Conservation (phyloP, 2,329 filamentous ascomycete genomes). For the Anthostomella pinea region DNA sequence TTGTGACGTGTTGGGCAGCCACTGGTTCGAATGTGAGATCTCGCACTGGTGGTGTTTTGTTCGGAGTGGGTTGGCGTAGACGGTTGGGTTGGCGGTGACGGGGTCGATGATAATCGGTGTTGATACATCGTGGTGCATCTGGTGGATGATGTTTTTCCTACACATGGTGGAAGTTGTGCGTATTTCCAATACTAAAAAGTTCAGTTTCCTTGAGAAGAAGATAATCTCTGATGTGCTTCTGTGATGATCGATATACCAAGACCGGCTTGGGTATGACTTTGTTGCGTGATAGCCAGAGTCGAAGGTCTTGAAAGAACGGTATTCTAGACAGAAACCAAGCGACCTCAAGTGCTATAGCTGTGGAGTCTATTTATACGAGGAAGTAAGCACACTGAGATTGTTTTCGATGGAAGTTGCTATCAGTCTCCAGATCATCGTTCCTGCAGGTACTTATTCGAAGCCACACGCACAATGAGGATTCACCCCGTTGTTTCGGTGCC, state of each 20-base stretch:
- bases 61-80: conserved; percentile 19
- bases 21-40: conserved; percentile 2
- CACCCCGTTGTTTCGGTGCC: too few relatives aligned
- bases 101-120: conserved; percentile 19
- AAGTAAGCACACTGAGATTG: too few relatives aligned
- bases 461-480: too few relatives aligned
- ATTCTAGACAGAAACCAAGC: too few relatives aligned
- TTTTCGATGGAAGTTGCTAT: too few relatives aligned
- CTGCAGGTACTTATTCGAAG: too few relatives aligned
- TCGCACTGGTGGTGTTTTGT: conserved; percentile 25
- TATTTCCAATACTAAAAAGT: neutral
- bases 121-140: conserved; percentile 30
- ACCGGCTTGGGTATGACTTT: conserved; percentile 4
- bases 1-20: neutral
- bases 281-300: too few relatives aligned
- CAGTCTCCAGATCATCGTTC: too few relatives aligned
- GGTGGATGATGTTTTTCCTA: conserved; percentile 15
- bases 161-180: conserved; percentile 21
- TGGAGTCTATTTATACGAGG: too few relatives aligned
- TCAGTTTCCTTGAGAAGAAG: neutral
- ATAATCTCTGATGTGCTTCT: neutral
- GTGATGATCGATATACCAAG: neutral
- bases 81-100: neutral
- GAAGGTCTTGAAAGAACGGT: too few relatives aligned
- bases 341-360: too few relatives aligned